Evolutionary conservation across 2,329 filamentous ascomycete species (phyloP).

Genomic region (Corinectria fuckeliana): DNA sequence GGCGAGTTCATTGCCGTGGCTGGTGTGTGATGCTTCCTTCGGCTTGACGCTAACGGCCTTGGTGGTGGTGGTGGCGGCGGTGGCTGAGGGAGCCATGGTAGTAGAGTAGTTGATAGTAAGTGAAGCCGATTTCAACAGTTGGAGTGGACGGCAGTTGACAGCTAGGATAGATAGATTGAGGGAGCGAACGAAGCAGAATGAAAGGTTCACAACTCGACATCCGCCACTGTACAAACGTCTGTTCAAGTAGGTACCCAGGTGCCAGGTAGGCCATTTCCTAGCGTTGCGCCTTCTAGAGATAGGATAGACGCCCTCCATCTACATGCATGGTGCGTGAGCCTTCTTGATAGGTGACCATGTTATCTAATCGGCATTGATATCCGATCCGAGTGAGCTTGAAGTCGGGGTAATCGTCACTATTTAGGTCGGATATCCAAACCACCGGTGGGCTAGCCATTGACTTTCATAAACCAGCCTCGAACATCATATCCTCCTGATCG

Average conservation of each 20-base stretch:
- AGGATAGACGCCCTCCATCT: conserved; percentile 3
- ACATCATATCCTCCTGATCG: too few species aligned
- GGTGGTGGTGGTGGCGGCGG: neutral
- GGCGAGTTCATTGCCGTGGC: conserved; percentile 32
- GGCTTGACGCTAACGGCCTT: conserved; percentile 14
- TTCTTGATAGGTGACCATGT: neutral
- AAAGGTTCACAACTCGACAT: neutral
- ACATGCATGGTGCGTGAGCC: neutral
- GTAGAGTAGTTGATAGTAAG: too few species aligned
- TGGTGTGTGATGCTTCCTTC: conserved; percentile 22
- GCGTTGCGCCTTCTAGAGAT: neutral
- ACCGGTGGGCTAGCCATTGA: too few species aligned
- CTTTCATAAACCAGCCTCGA: too few species aligned
- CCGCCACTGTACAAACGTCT: neutral
- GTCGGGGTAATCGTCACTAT: neutral
- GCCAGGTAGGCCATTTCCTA: too few species aligned
- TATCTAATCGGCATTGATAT: neutral
- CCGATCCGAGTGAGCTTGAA: neutral
- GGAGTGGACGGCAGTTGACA: too few species aligned
- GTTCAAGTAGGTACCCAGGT: neutral
- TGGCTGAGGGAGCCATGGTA: conserved; percentile 19
- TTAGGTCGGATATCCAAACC: neutral
- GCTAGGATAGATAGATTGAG: neutral
- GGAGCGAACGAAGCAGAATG: neutral
- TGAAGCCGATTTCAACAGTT: too few species aligned